phyloP scores from a whole-genome alignment of 2,329 filamentous ascomycete genomes.

The Penicillium sp. region DNA sequence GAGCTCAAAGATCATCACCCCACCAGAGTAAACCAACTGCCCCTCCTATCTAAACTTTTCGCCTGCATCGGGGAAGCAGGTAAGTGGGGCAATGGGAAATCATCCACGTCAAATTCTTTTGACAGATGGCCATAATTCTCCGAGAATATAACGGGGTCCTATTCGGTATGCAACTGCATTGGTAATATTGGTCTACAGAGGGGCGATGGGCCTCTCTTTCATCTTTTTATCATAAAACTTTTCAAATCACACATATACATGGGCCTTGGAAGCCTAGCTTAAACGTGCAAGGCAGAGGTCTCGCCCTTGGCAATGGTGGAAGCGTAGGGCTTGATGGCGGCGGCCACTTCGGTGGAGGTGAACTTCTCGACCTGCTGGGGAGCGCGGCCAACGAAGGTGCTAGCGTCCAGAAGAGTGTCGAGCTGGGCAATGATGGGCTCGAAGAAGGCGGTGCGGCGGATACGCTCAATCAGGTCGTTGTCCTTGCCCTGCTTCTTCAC shows the following conservation, averaged over 20 bases:
- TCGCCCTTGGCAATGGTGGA: slow-evolving; percentile 37
- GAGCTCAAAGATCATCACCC: not conserved
- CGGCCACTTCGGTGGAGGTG: slow-evolving; percentile 51
- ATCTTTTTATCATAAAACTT: slow-evolving; percentile 7
- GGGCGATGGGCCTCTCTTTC: not conserved
- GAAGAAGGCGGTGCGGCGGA: slow-evolving; percentile 74
- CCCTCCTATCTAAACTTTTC: slow-evolving; percentile 4
- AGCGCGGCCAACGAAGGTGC: slow-evolving; percentile 59
- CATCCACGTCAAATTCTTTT: not conserved
- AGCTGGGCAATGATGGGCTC: slow-evolving; percentile 68
- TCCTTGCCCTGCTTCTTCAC: slow-evolving; percentile 72
- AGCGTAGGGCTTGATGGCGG: slow-evolving; percentile 52
- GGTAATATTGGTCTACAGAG: not conserved
- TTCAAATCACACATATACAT: not conserved
- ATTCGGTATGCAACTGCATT: not conserved
- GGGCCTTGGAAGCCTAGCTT: slow-evolving; percentile 11
- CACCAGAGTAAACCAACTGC: not conserved
- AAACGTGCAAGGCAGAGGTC: slow-evolving; percentile 45
- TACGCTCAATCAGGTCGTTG: slow-evolving; percentile 81
- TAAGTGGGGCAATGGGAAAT: slow-evolving; percentile 9
- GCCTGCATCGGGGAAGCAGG: slow-evolving; percentile 12
- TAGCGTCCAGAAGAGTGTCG: slow-evolving; percentile 66
- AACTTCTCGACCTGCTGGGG: slow-evolving; percentile 59
- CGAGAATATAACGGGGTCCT: not conserved
- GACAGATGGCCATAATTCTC: not conserved